Conservation (phyloP, 1,284 basidiomycete genomes). For the Volvariella surrecta region DNA sequence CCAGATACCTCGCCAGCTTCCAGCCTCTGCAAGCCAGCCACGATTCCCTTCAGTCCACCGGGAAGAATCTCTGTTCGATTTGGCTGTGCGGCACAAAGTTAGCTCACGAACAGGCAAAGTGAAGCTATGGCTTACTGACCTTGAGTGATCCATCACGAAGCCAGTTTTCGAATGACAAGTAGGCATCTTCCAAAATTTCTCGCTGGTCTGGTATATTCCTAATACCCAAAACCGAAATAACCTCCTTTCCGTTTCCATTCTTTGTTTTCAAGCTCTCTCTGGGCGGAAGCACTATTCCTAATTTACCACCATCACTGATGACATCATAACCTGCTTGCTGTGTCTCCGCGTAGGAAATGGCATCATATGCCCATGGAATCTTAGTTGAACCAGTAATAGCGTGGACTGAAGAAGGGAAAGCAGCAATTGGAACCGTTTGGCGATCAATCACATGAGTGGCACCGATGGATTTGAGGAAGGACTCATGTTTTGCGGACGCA, state of each 20-base stretch:
- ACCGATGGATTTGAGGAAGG: constrained; percentile 36
- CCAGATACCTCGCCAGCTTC: constrained; percentile 10
- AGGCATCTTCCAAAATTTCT: constrained; percentile 10
- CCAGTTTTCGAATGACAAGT: not conserved
- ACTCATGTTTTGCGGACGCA: constrained; percentile 32
- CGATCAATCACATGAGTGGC: constrained; percentile 39
- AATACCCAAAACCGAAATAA: not conserved
- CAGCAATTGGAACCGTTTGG: constrained; percentile 9
- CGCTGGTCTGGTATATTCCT: constrained; percentile 6
- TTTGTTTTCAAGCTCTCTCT: constrained; percentile 27
- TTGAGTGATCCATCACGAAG: too few relatives aligned
- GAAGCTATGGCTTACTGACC: too few relatives aligned
- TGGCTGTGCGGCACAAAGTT: constrained; percentile 6
- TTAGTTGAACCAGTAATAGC: constrained; percentile 15
- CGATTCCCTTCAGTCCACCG: constrained; percentile 10
- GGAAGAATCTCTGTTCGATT: constrained; percentile 10
- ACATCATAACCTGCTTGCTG: constrained; percentile 14
- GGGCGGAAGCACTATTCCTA: constrained; percentile 30
- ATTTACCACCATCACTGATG: constrained; percentile 30
- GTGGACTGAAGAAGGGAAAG: constrained; percentile 13
- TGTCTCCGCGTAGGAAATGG: constrained; percentile 17
- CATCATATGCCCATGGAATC: constrained; percentile 24
- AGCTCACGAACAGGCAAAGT: too few relatives aligned
- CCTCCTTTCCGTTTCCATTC: not conserved
- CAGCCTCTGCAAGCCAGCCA: constrained; percentile 9